Conservation (phyloP, 78 protist genomes). For the Dictyostelium intermedium region DNA sequence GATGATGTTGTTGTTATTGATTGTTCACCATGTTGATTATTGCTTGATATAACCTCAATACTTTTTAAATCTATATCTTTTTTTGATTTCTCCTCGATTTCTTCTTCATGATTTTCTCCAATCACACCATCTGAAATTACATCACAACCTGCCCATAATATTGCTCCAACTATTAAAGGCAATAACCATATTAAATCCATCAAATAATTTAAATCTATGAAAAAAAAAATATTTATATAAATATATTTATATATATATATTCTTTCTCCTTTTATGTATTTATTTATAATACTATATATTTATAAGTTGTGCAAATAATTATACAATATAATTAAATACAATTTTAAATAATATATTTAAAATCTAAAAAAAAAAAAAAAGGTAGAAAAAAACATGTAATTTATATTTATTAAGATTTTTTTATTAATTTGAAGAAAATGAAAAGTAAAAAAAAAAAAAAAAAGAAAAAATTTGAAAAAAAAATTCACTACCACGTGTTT, state of each 20-base stretch:
- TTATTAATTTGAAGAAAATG: background rate
- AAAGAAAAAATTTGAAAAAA: too few species aligned
- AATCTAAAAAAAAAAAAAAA: background rate
- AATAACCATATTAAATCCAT: constrained; percentile 63
- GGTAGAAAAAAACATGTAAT: background rate
- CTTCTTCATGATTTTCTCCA: constrained; percentile 16
- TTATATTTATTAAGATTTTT: too few species aligned
- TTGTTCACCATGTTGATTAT: background rate
- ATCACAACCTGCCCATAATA: constrained; percentile 61
- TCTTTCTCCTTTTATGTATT: background rate
- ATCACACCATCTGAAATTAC: constrained; percentile 59
- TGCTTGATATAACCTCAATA: background rate
- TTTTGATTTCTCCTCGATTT: background rate
- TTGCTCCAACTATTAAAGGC: constrained; percentile 58
- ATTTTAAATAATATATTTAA: background rate
- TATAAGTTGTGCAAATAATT: background rate
- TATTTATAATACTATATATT: background rate
- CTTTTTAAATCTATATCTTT: background rate
- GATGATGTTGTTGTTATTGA: background rate
- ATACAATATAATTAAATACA: background rate
- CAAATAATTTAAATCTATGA: background rate
- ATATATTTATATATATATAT: background rate
- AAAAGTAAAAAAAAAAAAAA: background rate
- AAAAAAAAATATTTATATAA: background rate
- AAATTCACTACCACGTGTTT: too few species aligned